Evolutionary conservation across 1,284 basidiomycete genomes (phyloP), one percentile per base, ranked within the genome.

Genomic region (Cutaneotrichosporon daszewskae): DNA sequence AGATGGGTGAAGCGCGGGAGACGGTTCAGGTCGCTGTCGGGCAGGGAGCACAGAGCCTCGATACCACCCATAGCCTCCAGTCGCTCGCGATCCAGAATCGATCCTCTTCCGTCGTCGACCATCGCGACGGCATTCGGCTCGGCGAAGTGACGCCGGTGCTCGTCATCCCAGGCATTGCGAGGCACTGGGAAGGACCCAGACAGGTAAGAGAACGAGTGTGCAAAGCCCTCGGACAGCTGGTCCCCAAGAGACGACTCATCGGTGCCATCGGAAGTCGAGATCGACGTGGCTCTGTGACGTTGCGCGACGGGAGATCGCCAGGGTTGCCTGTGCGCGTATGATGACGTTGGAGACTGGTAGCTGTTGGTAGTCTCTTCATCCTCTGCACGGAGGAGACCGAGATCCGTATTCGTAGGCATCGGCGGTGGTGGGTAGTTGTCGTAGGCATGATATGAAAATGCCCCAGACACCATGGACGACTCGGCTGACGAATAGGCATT

Each of bases 1-100:
- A 95, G 76, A 74, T 95, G 90, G 0, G 90, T 95, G 17, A 87
- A 88, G 27, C 84, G 89, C 89, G 63, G 27, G 37, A 46, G 40
- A 19, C 40, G 43, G 51, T 48, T n/a, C 18, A 52, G n/a, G 4
- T 52, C 51, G 27, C 34, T 40, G 17, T 52, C 46, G 13, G 40
- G 31, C 51, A 52, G 48, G 18, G 26, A 20, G 23, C 42, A 19
- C 40, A 71, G 38, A 8, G 49, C 54, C 3, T 49, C 51, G 9
- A 66, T 19, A 1, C 67, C 66, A 17, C 68, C 67, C 54, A 69
- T 58, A n/a, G 54, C 53, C 22, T 64, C 55, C 13, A 73, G 39
- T 36, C 51, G 56, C 19, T 53, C 54, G 26, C 47, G 47, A 37
- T 68, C 56, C 25, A 73, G 49, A 10, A 67, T 62, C 32, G 53